Conservation (phyloP, 352 stramenopile species). For the Pythium sp. region DNA sequence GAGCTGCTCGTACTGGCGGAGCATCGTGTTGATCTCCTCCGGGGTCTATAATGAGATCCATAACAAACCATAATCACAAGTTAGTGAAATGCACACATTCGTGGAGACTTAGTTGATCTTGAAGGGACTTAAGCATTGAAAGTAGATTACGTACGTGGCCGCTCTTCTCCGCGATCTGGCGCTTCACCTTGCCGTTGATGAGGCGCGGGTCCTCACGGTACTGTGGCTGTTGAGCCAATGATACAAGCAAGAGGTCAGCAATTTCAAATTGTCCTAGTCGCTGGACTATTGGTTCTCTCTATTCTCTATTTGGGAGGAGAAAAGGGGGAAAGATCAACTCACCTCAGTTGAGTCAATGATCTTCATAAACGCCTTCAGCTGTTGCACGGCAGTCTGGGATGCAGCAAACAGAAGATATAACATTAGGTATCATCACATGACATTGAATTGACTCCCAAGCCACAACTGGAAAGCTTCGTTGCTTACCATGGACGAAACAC, state of each 20-base stretch:
- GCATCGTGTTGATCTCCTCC: conserved; percentile 86
- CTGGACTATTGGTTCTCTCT: no score
- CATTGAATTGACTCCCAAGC: neutral
- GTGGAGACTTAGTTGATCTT: neutral
- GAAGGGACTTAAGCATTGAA: neutral
- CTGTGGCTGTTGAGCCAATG: conserved; percentile 38
- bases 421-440: neutral
- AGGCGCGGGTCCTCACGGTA: conserved; percentile 67
- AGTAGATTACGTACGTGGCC: conserved; percentile 48
- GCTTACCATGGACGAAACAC: conserved; percentile 70
- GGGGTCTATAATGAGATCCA: conserved; percentile 34
- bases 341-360: conserved; percentile 81
- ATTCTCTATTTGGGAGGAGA: neutral
- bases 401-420: neutral
- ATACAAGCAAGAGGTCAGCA: neutral
- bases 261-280: neutral
- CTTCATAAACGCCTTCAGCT: conserved; percentile 79
- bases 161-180: conserved; percentile 76
- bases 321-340: neutral
- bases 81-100: neutral
- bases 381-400: conserved; percentile 74
- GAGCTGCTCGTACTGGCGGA: conserved; percentile 83
- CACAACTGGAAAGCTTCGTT: neutral
- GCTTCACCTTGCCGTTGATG: conserved; percentile 85
- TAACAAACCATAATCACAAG: neutral